phyloP scores from a whole-genome alignment of 768 basidiomycete genomes.

The Phylloporus sp. region DNA sequence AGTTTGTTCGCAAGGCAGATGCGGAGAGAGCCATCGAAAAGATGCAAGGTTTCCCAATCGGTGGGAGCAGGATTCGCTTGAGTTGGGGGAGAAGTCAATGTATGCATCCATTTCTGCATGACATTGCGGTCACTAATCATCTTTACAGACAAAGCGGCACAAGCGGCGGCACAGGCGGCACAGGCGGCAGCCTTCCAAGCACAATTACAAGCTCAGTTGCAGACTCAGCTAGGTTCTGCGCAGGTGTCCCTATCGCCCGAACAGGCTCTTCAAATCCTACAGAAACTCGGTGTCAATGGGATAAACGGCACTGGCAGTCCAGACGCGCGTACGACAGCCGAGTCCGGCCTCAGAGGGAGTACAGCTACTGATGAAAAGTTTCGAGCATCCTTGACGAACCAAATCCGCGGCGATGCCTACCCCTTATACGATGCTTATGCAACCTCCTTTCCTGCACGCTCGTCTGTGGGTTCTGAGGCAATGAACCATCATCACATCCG shows the following conservation, averaged over 20 bases:
- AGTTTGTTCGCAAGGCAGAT: conserved; percentile 88
- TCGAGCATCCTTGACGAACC: conserved; percentile 19
- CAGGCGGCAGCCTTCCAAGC: conserved; percentile 69
- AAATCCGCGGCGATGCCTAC: conserved; percentile 16
- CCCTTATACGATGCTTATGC: conserved; percentile 22
- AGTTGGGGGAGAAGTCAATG: conserved; percentile 96
- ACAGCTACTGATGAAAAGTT: conserved; percentile 22
- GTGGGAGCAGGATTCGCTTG: conserved; percentile 84
- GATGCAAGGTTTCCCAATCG: conserved; percentile 96
- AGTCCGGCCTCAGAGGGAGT: conserved; percentile 15
- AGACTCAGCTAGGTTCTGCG: conserved; percentile 27
- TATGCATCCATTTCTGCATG: conserved; percentile 24
- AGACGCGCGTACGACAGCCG: conserved; percentile 8
- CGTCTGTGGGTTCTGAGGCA: conserved; percentile 11
- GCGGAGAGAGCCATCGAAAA: conserved; percentile 92
- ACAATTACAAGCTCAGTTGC: conserved; percentile 37
- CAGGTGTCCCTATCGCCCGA: conserved; percentile 47
- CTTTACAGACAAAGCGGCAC: conserved; percentile 77
- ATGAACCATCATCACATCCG: conserved; percentile 18
- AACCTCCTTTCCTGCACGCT: conserved; percentile 13
- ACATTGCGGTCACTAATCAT: conserved; percentile 2
- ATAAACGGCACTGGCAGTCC: conserved; percentile 26
- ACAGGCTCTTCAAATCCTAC: conserved; percentile 59
- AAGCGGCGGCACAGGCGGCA: conserved; percentile 81
- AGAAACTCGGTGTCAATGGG: conserved; percentile 48